Evolutionary conservation across 2,329 filamentous ascomycete genomes (phyloP), one percentile per base, ranked within the genome.

Genomic region (Sclerotinia trifoliorum): DNA sequence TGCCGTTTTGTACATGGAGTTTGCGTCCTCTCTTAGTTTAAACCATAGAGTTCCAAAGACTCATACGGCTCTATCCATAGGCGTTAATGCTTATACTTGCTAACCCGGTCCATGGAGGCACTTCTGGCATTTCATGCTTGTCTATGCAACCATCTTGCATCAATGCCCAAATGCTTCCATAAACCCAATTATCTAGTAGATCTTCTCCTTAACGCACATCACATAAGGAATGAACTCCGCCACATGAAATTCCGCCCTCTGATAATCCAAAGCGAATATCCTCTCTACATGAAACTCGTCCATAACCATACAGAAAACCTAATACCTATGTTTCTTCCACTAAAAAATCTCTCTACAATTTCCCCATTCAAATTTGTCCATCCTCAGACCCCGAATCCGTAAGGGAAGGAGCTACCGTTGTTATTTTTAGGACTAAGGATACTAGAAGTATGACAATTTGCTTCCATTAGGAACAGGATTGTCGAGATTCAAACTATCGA

Each of bases 131-230:
- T n/a, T n/a, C n/a, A n/a, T n/a, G n/a, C n/a, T n/a, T n/a, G n/a
- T n/a, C n/a, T n/a, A n/a, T n/a, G n/a, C 94, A 97, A 0, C 94
- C 93, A 76, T 93, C 89, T 77, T 95, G 91, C 5, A 85, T 88
- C 78, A 92, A 97, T 71, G 90, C 90, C 90, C 77, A 97, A 55
- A 91, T 87, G 29, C 93, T 93, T 68, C 90, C 89, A 74, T 91
- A n/a, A 67, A 96, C 89, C 93, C 93, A 97, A 79, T 94, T 92
- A 69, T 92, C 92, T 93, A 96, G 78, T 90, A 96, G 32, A 90
- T 81, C 78, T 96, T 96, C 68, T 78, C 76, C 2, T n/a, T n/a
- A 32, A 32, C 29, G 5, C 29, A 32, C 29, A 32, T 32, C 29
- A 32, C 5, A 32, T 5, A 32, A 32, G 2, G 29, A 32, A 32